Base-by-base conservation (phyloP, 2,329 filamentous ascomycete genomes). In the Colletotrichum horii region DNA sequence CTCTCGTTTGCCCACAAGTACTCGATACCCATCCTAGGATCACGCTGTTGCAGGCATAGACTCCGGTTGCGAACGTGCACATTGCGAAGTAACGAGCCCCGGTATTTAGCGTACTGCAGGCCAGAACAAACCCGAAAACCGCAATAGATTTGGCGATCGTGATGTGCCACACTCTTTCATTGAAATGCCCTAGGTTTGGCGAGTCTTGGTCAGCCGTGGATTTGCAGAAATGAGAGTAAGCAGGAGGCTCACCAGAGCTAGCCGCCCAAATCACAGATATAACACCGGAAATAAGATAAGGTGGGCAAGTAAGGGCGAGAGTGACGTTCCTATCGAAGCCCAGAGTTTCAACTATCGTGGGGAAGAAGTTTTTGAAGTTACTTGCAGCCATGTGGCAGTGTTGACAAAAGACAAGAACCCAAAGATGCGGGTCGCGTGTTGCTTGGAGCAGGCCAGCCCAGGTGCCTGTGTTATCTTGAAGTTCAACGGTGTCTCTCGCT, bases 231-330 rank as follows among this genome's bases (percentile, higher is more conserved):
- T n/a, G 11, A 30, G 19, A n/a, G 65, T 36, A 24, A 3, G 5
- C 4, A 26, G 34, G 15, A 32, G 22, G 82, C 14, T 81, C 81
- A 6, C 86, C 87, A 1, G 86, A 87, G 8, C 82, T 87, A 79
- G 84, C 83, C 1, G 84, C 86, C 15, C 84, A 84, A 2, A 83
- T 72, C 36, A 87, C 84, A 8, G 85, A 85, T 16, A 84, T 82
- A 22, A 83, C 83, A 8, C 84, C 86, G 0, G 87, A 87, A 16
- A 87, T 79, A 3, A 88, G 80, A 77, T 88, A 89, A 0, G 88
- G 88, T 0, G 88, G 88, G 66, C 83, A 84, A 0, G 87, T 89
- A 8, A 89, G 82, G 9, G 88, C 81, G 15, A 89, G 79, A 15
- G 82, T 87, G 70, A 85, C 79, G 19, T 84, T 87, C 76, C 80